Percentiles rank a stretch among this genome's conserved stretches.
Conservation (phyloP, 257 asterid species). For the Pogostemon cablin region DNA sequence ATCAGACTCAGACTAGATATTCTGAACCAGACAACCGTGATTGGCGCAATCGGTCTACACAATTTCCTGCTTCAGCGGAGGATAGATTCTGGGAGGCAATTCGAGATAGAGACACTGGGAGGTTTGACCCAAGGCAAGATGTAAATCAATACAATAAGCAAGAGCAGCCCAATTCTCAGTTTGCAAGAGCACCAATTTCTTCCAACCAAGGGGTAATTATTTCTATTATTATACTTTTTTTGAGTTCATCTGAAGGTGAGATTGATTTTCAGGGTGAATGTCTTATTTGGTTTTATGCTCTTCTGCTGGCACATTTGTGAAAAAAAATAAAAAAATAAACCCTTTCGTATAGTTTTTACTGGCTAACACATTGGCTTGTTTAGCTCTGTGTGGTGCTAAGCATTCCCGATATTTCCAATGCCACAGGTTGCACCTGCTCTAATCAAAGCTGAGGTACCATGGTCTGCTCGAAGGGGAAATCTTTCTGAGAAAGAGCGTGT, state of each 20-base stretch:
- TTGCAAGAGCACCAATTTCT: slow-evolving; percentile 54
- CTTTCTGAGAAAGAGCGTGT: slow-evolving; percentile 91
- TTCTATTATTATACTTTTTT: slow-evolving; percentile 18
- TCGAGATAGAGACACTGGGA: slow-evolving; percentile 62
- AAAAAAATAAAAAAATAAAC: not conserved
- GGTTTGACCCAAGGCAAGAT: slow-evolving; percentile 55
- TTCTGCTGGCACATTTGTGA: slow-evolving; percentile 17
- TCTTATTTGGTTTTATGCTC: not conserved
- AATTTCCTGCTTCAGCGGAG: slow-evolving; percentile 41
- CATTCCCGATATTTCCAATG: slow-evolving; percentile 31
- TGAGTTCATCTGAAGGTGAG: slow-evolving; percentile 26
- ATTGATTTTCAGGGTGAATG: not conserved
- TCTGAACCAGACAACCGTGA: slow-evolving; percentile 69
- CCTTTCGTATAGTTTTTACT: too few relatives aligned
- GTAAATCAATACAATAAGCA: slow-evolving; percentile 53
- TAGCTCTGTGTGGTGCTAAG: slow-evolving; percentile 16
- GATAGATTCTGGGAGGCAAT: slow-evolving; percentile 55
- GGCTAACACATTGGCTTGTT: too few relatives aligned
- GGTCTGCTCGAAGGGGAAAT: slow-evolving; percentile 82
- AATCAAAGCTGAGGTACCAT: slow-evolving; percentile 91
- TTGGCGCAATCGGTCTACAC: slow-evolving; percentile 63
- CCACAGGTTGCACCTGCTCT: slow-evolving; percentile 72
- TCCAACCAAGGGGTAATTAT: slow-evolving; percentile 61
- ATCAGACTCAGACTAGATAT: slow-evolving; percentile 55
- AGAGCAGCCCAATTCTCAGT: slow-evolving; percentile 48